A percentile compares a stretch with the other conserved stretches of the same genome.
These are phyloP conservation scores for Coniochaeta sp. DNA, from an alignment of 2,329 filamentous ascomycete genomes.

Conservation along the genomic window DNA sequence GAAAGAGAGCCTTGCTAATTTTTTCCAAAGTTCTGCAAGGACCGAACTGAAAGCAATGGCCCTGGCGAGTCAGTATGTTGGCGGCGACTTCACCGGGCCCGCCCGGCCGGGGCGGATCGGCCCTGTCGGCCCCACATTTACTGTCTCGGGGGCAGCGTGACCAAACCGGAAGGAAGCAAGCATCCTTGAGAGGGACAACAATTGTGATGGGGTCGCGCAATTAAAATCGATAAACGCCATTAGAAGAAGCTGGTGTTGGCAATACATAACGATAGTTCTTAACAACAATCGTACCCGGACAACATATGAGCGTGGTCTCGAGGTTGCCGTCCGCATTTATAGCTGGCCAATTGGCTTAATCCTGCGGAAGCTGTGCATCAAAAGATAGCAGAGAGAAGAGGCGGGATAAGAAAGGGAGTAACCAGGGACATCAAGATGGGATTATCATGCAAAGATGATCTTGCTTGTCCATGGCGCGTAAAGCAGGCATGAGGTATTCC, in stretches of 20 bases:
- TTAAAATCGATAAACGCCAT: too few species aligned
- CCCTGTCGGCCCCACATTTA: background rate
- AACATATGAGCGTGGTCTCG: too few species aligned
- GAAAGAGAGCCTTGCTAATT: too few species aligned
- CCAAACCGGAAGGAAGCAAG: too few species aligned
- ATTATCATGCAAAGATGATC: background rate
- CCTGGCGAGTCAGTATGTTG: background rate
- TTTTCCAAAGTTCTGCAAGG: too few species aligned
- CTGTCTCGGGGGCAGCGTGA: background rate
- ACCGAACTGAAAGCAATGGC: background rate
- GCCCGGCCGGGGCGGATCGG: background rate
- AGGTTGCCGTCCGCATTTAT: background rate
- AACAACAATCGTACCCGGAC: background rate
- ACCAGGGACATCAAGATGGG: background rate
- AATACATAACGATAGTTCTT: too few species aligned
- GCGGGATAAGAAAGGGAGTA: background rate
- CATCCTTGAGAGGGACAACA: too few species aligned
- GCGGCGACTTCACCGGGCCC: background rate
- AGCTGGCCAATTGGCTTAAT: background rate
- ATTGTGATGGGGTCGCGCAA: background rate
- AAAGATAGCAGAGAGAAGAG: background rate
- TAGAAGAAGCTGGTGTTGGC: background rate
- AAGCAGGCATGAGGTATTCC: background rate
- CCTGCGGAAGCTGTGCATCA: background rate
- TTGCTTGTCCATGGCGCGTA: background rate